phyloP scores from a whole-genome alignment of 768 basidiomycete genomes.

The Dioszegia aurantiaca region DNA sequence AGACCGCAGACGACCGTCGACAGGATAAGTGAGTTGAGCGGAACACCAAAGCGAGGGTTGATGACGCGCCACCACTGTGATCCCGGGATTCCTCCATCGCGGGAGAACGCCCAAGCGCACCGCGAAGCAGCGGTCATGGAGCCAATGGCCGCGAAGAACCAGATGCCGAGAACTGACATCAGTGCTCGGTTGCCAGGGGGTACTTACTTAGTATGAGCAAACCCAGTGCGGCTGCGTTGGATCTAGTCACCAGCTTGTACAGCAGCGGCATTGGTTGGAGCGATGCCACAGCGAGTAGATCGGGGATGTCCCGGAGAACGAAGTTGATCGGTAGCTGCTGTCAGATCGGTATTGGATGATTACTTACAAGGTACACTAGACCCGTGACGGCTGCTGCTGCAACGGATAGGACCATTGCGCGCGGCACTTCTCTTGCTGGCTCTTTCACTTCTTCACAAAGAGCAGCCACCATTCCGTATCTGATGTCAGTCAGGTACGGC shows the following conservation, averaged over 20 bases:
- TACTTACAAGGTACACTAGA: conserved; percentile 38
- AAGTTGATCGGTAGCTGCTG: conserved; percentile 64
- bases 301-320: conserved; percentile 62
- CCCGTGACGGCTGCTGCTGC: conserved; percentile 43
- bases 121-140: conserved; percentile 67
- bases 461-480: conserved; percentile 63
- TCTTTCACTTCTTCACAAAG: conserved; percentile 69
- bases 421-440: conserved; percentile 60
- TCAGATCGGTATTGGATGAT: background rate
- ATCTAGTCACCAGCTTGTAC: conserved; percentile 65
- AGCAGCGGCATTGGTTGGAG: conserved; percentile 66
- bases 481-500: background rate
- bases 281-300: conserved; percentile 61
- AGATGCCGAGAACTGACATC: conserved; percentile 38
- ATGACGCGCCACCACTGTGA: conserved; percentile 58
- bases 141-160: conserved; percentile 63
- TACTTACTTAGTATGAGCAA: conserved; percentile 56
- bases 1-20: conserved; percentile 62
- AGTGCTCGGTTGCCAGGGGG: background rate
- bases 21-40: conserved; percentile 63
- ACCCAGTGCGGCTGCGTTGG: conserved; percentile 63
- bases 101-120: conserved; percentile 69
- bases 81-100: conserved; percentile 66
- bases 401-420: conserved; percentile 55
- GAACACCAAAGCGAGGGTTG: conserved; percentile 56